Percentiles rank a stretch among this genome's conserved stretches.
phyloP scores from a whole-genome alignment of 2,329 filamentous ascomycete species.

The Exophiala spinifera region DNA sequence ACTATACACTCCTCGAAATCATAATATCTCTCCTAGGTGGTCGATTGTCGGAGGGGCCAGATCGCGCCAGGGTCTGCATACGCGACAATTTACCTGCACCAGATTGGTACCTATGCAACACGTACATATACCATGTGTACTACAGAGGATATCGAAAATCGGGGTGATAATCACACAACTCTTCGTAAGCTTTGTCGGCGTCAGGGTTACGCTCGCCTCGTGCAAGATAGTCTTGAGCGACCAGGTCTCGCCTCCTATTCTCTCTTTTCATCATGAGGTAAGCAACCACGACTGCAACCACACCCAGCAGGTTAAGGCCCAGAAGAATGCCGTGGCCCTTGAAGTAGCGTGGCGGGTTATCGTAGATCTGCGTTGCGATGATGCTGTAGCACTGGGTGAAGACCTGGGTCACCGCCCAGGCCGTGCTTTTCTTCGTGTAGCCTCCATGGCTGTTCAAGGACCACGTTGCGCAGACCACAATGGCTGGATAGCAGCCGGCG shows the following conservation, averaged over 20 bases:
- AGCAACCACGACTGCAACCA: not conserved
- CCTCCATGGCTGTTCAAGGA: slow-evolving; percentile 3
- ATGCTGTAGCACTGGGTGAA: slow-evolving; percentile 11
- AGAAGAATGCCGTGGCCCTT: slow-evolving; percentile 14
- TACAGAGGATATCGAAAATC: slow-evolving; percentile 7
- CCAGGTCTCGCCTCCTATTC: not conserved
- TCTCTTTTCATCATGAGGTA: slow-evolving; percentile 2
- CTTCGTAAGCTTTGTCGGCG: slow-evolving; percentile 4
- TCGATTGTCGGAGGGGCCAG: too few species aligned
- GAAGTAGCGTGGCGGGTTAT: slow-evolving; percentile 11
- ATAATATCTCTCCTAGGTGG: too few species aligned
- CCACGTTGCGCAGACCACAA: slow-evolving; percentile 9
- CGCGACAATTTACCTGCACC: too few species aligned
- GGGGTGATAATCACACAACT: slow-evolving; percentile 8
- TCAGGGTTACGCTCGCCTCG: not conserved
- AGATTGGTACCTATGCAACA: too few species aligned
- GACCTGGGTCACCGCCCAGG: slow-evolving; percentile 13
- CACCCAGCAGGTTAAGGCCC: slow-evolving; percentile 6
- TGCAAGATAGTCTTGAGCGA: not conserved
- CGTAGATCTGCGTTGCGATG: slow-evolving; percentile 14
- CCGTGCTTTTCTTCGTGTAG: slow-evolving; percentile 15
- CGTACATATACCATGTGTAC: too few species aligned
- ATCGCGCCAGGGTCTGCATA: too few species aligned
- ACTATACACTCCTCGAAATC: too few species aligned
- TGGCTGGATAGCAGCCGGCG: slow-evolving; percentile 7